A percentile compares a stretch with the other conserved stretches of the same genome.
These are phyloP conservation scores for Coemansia sp. DNA, from an alignment of 192 early-diverging fungal species.

Conservation along the genomic window DNA sequence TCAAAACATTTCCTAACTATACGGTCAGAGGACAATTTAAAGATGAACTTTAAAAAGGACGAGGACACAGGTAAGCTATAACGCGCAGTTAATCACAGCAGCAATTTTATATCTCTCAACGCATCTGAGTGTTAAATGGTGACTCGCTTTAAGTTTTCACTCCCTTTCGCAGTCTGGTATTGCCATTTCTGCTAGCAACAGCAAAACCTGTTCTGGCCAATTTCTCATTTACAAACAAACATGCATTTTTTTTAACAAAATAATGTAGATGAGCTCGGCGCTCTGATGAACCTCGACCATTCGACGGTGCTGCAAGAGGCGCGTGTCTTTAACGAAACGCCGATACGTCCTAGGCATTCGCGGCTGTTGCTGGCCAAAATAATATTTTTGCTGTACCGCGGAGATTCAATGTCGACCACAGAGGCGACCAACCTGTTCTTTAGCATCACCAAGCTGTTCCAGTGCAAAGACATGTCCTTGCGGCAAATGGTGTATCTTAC, in stretches of 20 bases:
- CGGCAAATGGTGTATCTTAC: slow-evolving; percentile 97
- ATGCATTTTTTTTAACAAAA: neutral
- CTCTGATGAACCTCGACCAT: slow-evolving; percentile 89
- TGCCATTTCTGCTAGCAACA: no score
- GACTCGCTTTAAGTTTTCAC: neutral
- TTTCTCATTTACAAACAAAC: neutral
- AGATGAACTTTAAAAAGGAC: slow-evolving; percentile 55
- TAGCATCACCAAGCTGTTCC: slow-evolving; percentile 96
- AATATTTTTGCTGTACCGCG: slow-evolving; percentile 86
- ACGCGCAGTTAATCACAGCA: neutral
- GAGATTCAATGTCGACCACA: slow-evolving; percentile 84
- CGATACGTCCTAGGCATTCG: slow-evolving; percentile 94
- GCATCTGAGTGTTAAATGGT: neutral
- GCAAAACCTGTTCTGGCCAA: no score
- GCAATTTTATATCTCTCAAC: no score
- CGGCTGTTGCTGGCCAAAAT: slow-evolving; percentile 91
- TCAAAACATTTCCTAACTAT: neutral
- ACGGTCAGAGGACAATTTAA: neutral
- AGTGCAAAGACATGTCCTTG: slow-evolving; percentile 88
- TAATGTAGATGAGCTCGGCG: slow-evolving; percentile 67
- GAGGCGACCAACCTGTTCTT: slow-evolving; percentile 99
- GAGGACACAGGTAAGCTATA: slow-evolving; percentile 46
- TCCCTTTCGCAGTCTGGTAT: no score
- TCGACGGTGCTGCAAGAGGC: slow-evolving; percentile 93
- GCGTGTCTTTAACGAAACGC: slow-evolving; percentile 94